Evolutionary conservation across 768 basidiomycete genomes (phyloP), one percentile per base, ranked within the genome.

Genomic region (Leccinum subgranulosum): DNA sequence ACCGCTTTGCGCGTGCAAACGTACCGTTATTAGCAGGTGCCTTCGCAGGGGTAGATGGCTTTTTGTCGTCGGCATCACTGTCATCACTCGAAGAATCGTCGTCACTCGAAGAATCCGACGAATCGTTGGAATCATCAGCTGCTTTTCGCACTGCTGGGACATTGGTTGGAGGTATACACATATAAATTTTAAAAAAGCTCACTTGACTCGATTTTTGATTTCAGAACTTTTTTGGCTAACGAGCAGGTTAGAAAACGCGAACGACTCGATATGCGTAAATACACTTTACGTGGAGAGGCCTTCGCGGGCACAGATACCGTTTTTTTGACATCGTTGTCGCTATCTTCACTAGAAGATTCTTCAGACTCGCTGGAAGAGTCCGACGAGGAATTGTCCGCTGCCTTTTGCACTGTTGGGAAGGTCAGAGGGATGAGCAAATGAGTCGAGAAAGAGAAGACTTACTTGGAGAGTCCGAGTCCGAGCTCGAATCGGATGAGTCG

Each of bases 1-100:
- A 41, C 6, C 2, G 19, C 39, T 12, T 5, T 43, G 11, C 19
- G 11, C 3, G 41, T 19, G 19, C 11, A 43, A 43, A 43, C 41
- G 5, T 19, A 43, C 41, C 10, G 19, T 43, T 43, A 11, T 2
- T 43, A 43, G 12, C 3, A 5, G 41, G 10, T 41, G n/a, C 4
- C 41, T 41, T 41, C 41, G 4, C 15, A 21, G 31, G 48, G 4
- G 21, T 3, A 25, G 45, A 46, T 46, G 86, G 21, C n/a, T 2
- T 46, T 23, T 48, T 34, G 23, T 25, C 15, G 8, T 8, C 5
- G 11, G 21, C 31, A 6, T 49, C 31, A 10, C 39, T 51, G 2
- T 60, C 60, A 15, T 54, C 56, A 28, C 56, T 55, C 3, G 56
- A 64, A 43, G 56, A 66, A 52, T 54, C 68, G 51, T 54, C 59